Conservation (phyloP, 495 filamentous ascomycete genomes). For the Aspergillus avenaceus region DNA sequence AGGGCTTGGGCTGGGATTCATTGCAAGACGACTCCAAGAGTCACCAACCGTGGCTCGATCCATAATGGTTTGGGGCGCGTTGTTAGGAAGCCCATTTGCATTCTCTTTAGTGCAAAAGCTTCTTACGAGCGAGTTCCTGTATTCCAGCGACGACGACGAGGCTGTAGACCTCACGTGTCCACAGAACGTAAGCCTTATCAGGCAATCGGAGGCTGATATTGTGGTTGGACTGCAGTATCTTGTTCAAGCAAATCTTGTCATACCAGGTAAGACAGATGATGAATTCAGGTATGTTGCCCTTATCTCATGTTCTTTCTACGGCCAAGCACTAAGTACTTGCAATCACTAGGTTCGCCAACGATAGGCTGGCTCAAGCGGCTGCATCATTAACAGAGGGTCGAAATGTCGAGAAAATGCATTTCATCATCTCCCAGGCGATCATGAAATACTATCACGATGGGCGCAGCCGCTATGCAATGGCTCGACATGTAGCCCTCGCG, state of each 20-base stretch:
- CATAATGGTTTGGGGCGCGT: slow-evolving; percentile 82
- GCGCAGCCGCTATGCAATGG: slow-evolving; percentile 61
- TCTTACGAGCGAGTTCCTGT: slow-evolving; percentile 63
- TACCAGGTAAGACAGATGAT: slow-evolving; percentile 74
- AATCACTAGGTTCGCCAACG: slow-evolving; percentile 68
- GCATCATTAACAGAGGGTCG: slow-evolving; percentile 61
- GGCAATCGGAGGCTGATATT: slow-evolving; percentile 47
- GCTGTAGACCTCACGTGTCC: slow-evolving; percentile 30
- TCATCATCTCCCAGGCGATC: slow-evolving; percentile 73
- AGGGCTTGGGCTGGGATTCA: slow-evolving; percentile 74
- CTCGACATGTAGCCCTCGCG: slow-evolving; percentile 71
- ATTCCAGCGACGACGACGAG: slow-evolving; percentile 37
- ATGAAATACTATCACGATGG: slow-evolving; percentile 63
- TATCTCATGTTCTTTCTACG: slow-evolving; percentile 27
- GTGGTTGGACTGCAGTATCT: slow-evolving; percentile 75
- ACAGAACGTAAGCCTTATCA: slow-evolving; percentile 26
- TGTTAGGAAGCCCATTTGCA: slow-evolving; percentile 74
- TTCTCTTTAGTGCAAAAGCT: slow-evolving; percentile 76
- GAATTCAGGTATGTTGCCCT: slow-evolving; percentile 45
- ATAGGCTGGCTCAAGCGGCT: slow-evolving; percentile 75
- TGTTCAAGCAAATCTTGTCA: slow-evolving; percentile 70
- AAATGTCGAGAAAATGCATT: slow-evolving; percentile 77
- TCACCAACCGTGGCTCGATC: slow-evolving; percentile 64
- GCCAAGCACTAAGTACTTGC: neutral
- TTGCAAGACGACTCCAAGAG: slow-evolving; percentile 70